Percentiles rank a stretch among this genome's conserved stretches.
Evolutionary conservation across 306 rosid species (phyloP).

Genomic region (Lotus japonicus): DNA sequence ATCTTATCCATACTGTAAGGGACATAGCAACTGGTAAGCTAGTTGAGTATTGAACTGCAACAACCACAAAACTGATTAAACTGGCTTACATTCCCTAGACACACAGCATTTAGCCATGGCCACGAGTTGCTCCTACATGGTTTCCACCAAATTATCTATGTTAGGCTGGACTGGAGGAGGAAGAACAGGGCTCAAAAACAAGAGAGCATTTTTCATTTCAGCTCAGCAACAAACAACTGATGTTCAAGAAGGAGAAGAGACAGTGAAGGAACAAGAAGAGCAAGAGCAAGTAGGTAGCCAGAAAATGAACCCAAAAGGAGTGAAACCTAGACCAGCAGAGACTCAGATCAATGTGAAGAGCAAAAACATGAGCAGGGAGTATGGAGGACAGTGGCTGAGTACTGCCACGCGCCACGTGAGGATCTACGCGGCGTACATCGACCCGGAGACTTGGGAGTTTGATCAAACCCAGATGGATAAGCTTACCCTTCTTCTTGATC

Average conservation of each 20-base stretch:
- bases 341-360: constrained; percentile 61
- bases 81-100: not conserved
- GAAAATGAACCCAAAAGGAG: constrained; percentile 37
- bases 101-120: constrained; percentile 48
- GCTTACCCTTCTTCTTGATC: constrained; percentile 81
- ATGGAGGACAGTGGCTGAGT: constrained; percentile 76
- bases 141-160: constrained; percentile 52
- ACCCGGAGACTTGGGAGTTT: constrained; percentile 68
- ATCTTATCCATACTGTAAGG: constrained; percentile 48
- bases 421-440: constrained; percentile 84
- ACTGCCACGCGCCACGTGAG: constrained; percentile 37
- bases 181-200: constrained; percentile 28
- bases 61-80: constrained; percentile 8
- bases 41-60: not conserved
- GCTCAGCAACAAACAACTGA: constrained; percentile 53
- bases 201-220: constrained; percentile 33
- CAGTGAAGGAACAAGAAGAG: constrained; percentile 22
- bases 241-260: constrained; percentile 39
- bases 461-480: constrained; percentile 97
- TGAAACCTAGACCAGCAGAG: constrained; percentile 75
- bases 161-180: constrained; percentile 32
- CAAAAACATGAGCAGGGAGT: constrained; percentile 76
- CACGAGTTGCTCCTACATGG: constrained; percentile 58
- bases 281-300: constrained; percentile 16
- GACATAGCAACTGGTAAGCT: not conserved